A percentile compares a stretch with the other conserved stretches of the same genome.
Conservation (phyloP, 768 basidiomycete genomes). For the Leucocoprinus sp. region DNA sequence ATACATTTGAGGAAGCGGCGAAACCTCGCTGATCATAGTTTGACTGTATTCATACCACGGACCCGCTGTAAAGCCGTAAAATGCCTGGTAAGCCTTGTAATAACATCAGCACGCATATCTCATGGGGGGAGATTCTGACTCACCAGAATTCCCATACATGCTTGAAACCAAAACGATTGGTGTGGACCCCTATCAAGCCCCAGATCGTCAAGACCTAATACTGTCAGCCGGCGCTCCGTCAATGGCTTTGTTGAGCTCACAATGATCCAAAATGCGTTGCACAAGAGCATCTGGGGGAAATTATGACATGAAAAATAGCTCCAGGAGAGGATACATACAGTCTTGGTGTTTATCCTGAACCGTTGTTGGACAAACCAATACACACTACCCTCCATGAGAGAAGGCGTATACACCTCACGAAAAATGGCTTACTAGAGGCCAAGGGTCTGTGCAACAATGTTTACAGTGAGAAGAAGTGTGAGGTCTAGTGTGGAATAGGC, state of each 20-base stretch:
- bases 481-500: slow-evolving; percentile 66
- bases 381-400: slow-evolving; percentile 25
- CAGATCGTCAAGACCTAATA: slow-evolving; percentile 54
- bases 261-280: slow-evolving; percentile 68
- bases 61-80: slow-evolving; percentile 66
- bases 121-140: slow-evolving; percentile 8
- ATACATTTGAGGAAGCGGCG: slow-evolving; percentile 63
- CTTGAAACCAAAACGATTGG: slow-evolving; percentile 70
- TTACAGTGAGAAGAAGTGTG: slow-evolving; percentile 58
- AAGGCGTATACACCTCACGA: not conserved
- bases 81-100: slow-evolving; percentile 57
- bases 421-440: slow-evolving; percentile 52
- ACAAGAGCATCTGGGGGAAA: slow-evolving; percentile 49
- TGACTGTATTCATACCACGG: slow-evolving; percentile 80
- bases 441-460: slow-evolving; percentile 53
- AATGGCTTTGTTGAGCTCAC: slow-evolving; percentile 35
- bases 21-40: slow-evolving; percentile 78
- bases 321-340: slow-evolving; percentile 25
- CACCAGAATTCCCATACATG: slow-evolving; percentile 78
- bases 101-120: not conserved
- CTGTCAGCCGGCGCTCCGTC: not conserved
- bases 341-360: slow-evolving; percentile 56
- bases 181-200: slow-evolving; percentile 74
- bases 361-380: slow-evolving; percentile 67
- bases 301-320: not conserved